Base-by-base conservation (phyloP, 352 stramenopile species). In the Phytophthora pinifolia region DNA sequence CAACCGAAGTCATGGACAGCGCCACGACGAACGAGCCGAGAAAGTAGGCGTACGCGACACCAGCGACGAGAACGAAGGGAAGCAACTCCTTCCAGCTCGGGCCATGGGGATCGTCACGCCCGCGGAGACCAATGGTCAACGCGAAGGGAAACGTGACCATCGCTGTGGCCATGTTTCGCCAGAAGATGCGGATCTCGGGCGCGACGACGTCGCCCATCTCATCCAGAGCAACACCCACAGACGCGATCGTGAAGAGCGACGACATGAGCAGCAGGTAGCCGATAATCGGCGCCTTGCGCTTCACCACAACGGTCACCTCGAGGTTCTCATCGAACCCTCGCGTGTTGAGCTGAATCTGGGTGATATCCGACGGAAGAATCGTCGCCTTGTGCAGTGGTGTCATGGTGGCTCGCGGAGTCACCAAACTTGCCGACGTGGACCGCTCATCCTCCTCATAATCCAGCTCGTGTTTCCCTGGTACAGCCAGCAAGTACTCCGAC, bases 131-230 rank as follows among this genome's bases (percentile, higher is more conserved):
- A 35, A 81, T 67, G 29, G 63, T 57, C 29, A 81, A 38, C 39
- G 66, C 65, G 4, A 92, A 60, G 2, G 76, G 66, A 20, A 84
- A 59, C 5, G 88, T 79, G 29, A 75, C 60, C 17, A 92, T 54
- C 7, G 64, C 76, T 9, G 88, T 94, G 15, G 71, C 80, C 27
- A 53, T 83, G 52, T 93, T 86, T 15, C 84, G 73, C 89, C 89
- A 97, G 18, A 91, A 88, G 27, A 96, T 77, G 54, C 95, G 95
- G 65, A 96, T 74, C 32, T 89, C 45, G 10, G 88, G 82, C 2
- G 63, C 54, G 7, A 84, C 67, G 42, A 83, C 71, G 50, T 74
- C 46, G 18, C 79, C 67, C 13, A 86, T 60, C 47, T 89, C 74
- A 65, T 89, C 83, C 14, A 94, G 54, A 18, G 81, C 83, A 36